Evolutionary conservation across 495 filamentous ascomycete genomes (phyloP), one percentile per base, ranked within the genome.

Genomic region (Physcia stellaris): DNA sequence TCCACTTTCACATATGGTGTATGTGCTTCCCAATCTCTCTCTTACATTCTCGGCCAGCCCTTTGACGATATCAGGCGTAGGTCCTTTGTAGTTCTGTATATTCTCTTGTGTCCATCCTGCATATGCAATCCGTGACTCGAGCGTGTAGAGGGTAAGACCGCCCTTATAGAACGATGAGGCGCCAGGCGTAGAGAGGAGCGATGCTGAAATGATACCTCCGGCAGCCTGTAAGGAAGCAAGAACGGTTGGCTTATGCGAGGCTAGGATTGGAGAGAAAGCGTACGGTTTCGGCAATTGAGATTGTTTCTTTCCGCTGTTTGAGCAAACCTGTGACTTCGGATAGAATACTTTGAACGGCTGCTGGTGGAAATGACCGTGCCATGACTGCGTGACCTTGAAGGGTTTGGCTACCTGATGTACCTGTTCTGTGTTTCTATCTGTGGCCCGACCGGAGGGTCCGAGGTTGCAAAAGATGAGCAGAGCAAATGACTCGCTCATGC

Each of bases 281-380:
- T 58, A 71, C 73, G 5, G 74, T 79, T 51, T 79, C 74, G 22
- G 70, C 71, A 6, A 79, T 64, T 37, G 64, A 69, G 32, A 76
- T 57, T 16, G 60, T 72, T 50, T 75, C 66, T 26, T 66, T 63
- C 26, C 60, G 59, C 19, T 62, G 54, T 39, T 66, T 71, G 19
- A 79, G 56, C 21, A 75, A 59, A 9, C 52, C 45, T 10, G 61
- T 58, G 29, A 79, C 59, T 54, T 75, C 65, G 16, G 55, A 44
- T 11, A 64, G 56, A 24, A 77, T 59, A 3, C 53, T 54, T 18
- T 54, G 58, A n/a, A 79, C 50, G n/a, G 56, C 51, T 6, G 54
- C 43, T 1, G 74, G 71, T 12, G 69, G 70, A 48, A 75, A 53
- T 13, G 10, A 9, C 3, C 42, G 47, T 20, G 34, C 32, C 31